Evolutionary conservation across 129 eudicot species (phyloP).

Genomic region (Centaurea solstitialis): DNA sequence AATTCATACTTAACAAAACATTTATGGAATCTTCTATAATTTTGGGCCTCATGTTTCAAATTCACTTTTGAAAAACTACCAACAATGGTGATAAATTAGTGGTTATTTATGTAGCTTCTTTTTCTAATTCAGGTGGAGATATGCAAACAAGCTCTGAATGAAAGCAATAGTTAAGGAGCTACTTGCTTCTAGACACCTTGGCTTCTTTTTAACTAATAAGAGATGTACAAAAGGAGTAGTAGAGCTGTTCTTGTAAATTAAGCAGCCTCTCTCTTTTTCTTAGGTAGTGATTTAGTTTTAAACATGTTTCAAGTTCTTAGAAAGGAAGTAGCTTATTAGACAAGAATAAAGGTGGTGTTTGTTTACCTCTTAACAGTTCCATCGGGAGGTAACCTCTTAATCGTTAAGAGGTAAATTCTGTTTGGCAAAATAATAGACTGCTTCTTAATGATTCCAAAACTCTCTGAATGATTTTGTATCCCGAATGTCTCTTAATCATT

Average conservation of each 20-base stretch:
- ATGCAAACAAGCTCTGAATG: background rate
- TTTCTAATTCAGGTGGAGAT: background rate
- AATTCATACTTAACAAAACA: background rate
- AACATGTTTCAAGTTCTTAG: too few relatives aligned
- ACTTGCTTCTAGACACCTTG: background rate
- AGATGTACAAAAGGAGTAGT: background rate
- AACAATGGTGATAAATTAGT: background rate
- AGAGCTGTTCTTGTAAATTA: background rate
- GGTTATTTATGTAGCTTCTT: background rate
- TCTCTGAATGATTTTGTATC: too few relatives aligned
- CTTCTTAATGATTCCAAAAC: too few relatives aligned
- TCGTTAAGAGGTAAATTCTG: too few relatives aligned
- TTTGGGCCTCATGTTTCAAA: background rate
- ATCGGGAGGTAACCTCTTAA: too few relatives aligned
- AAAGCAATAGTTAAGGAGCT: background rate
- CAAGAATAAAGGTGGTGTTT: too few relatives aligned
- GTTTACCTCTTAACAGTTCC: too few relatives aligned
- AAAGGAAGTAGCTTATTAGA: too few relatives aligned
- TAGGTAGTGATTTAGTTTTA: too few relatives aligned
- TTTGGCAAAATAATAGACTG: too few relatives aligned
- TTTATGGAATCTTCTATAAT: background rate
- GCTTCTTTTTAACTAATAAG: background rate
- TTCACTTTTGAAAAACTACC: background rate
- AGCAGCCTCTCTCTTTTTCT: background rate
- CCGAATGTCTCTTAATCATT: too few relatives aligned